Percentiles rank a stretch among this genome's conserved stretches.
These are phyloP conservation scores for Xerophyta viscosa DNA, from an alignment of 106 monocot species.

Conservation along the genomic window DNA sequence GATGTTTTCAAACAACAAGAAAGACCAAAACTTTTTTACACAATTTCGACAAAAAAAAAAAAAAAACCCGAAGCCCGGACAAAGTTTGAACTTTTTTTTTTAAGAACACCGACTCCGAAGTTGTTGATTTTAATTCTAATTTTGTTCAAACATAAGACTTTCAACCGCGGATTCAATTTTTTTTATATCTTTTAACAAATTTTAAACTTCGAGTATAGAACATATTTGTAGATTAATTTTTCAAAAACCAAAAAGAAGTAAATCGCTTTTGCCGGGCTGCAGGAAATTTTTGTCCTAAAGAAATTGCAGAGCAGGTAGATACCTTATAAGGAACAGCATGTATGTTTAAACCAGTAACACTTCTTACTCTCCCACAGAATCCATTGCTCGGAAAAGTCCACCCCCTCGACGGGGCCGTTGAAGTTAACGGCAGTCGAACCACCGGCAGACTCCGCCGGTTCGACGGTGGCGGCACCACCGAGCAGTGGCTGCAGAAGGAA, in stretches of 20 bases:
- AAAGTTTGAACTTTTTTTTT: not conserved
- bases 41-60: no score
- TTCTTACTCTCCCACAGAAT: conserved; percentile 6
- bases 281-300: no score
- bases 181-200: no score
- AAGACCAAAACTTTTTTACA: not conserved
- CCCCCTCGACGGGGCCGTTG: not conserved
- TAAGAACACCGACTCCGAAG: no score
- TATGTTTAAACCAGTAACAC: not conserved
- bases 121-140: no score
- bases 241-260: no score
- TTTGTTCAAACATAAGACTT: no score
- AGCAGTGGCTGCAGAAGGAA: not conserved
- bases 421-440: not conserved
- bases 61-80: not conserved
- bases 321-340: conserved; percentile 17
- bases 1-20: conserved; percentile 9
- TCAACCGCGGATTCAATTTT: no score
- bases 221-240: no score
- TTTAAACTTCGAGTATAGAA: no score
- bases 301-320: not conserved
- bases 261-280: no score
- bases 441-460: not conserved
- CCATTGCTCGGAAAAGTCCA: conserved; percentile 4
- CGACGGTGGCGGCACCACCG: not conserved